Percentiles rank a stretch among this genome's conserved stretches.
phyloP scores from a whole-genome alignment of 768 basidiomycete species.

The Tremella fuciformis region DNA sequence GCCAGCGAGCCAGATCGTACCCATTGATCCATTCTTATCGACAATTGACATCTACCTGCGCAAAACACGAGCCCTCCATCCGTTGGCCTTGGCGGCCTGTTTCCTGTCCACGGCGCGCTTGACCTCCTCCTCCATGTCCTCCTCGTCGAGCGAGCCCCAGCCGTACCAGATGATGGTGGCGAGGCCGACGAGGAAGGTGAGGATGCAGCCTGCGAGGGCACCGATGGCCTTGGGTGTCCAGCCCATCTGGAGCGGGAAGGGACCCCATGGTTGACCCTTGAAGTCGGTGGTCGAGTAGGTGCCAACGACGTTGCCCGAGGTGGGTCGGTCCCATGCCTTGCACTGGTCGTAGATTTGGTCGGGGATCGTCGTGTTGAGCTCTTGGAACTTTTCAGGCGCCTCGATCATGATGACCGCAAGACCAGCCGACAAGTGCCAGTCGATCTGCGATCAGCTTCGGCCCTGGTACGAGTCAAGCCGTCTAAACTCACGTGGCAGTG shows the following conservation, averaged over 20 bases:
- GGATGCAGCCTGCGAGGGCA: slow-evolving; percentile 63
- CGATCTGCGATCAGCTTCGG: slow-evolving; percentile 31
- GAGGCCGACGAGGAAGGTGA: slow-evolving; percentile 82
- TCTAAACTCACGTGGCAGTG: slow-evolving; percentile 58
- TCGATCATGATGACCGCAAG: slow-evolving; percentile 81
- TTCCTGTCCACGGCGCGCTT: slow-evolving; percentile 61
- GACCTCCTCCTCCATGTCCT: slow-evolving; percentile 75
- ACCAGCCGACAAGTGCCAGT: slow-evolving; percentile 56
- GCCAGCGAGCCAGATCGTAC: no score
- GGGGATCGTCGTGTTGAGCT: slow-evolving; percentile 56
- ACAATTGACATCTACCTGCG: no score
- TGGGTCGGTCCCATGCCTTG: slow-evolving; percentile 59
- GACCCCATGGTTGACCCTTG: slow-evolving; percentile 59
- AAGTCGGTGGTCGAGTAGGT: slow-evolving; percentile 66
- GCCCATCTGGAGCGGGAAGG: slow-evolving; percentile 66
- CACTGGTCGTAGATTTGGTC: slow-evolving; percentile 70
- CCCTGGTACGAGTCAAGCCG: not conserved
- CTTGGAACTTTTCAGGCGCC: slow-evolving; percentile 70
- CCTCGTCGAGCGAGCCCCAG: slow-evolving; percentile 71
- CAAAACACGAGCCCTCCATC: no score
- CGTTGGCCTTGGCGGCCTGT: slow-evolving; percentile 15
- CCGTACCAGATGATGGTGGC: slow-evolving; percentile 79
- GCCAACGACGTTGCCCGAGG: slow-evolving; percentile 85
- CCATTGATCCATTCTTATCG: no score
- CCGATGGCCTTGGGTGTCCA: slow-evolving; percentile 53